Conservation (phyloP, 2,329 filamentous ascomycete genomes). For the Stylonectria norvegica region DNA sequence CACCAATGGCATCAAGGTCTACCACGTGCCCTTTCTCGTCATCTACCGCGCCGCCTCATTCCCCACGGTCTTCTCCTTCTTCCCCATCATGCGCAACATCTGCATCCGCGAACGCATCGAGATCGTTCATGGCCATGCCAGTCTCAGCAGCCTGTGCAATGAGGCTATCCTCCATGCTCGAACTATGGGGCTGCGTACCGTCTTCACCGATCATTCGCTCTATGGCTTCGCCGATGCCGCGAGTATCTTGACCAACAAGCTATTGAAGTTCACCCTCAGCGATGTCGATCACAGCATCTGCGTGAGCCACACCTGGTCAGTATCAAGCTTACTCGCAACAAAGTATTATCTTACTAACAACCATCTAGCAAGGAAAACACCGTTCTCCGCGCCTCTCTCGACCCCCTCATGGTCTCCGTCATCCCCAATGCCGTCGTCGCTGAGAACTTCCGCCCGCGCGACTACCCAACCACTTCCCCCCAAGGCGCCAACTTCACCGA, state of each 20-base stretch:
- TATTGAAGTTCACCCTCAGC: conserved; percentile 92
- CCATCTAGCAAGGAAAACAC: conserved; percentile 87
- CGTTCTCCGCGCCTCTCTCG: conserved; percentile 86
- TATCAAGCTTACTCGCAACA: neutral
- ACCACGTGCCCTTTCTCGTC: conserved; percentile 93
- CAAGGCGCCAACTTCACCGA: conserved; percentile 31
- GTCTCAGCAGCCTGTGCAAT: conserved; percentile 87
- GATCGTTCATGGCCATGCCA: conserved; percentile 97
- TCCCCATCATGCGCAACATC: conserved; percentile 96
- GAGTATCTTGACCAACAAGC: conserved; percentile 94
- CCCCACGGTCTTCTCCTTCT: conserved; percentile 97
- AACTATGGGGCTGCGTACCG: conserved; percentile 93
- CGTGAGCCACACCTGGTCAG: conserved; percentile 93
- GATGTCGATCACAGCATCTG: conserved; percentile 98
- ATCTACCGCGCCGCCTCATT: conserved; percentile 93
- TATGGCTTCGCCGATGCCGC: conserved; percentile 96
- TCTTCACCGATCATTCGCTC: conserved; percentile 95
- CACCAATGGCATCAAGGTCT: conserved; percentile 97
- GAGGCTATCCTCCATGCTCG: conserved; percentile 92
- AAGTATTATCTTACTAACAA: conserved; percentile 14
- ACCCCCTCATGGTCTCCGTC: conserved; percentile 95
- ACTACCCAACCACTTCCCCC: conserved; percentile 36
- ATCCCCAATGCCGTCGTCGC: conserved; percentile 97
- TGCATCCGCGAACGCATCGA: conserved; percentile 91
- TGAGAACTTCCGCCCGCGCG: conserved; percentile 80